Conservation (phyloP, 768 basidiomycete species). For the Suillus placidus region DNA sequence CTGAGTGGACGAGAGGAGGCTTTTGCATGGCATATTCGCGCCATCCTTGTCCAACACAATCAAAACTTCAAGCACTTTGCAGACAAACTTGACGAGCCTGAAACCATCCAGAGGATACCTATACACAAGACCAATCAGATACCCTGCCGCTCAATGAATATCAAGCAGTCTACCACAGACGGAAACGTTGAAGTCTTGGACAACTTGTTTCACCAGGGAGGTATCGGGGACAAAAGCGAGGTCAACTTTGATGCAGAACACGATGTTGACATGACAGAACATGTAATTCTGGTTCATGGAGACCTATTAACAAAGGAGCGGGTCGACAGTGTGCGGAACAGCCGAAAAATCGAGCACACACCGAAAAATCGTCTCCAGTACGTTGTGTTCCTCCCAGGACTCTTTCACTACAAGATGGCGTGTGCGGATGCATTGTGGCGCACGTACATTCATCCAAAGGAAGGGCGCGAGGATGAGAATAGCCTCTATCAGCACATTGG, state of each 20-base stretch:
- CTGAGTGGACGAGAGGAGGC: background rate
- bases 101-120: background rate
- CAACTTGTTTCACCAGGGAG: conserved; percentile 12
- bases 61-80: background rate
- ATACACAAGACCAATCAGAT: background rate
- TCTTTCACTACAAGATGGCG: conserved; percentile 42
- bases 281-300: conserved; percentile 24
- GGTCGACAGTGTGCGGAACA: conserved; percentile 14
- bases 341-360: conserved; percentile 31
- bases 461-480: conserved; percentile 14
- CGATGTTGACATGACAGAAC: conserved; percentile 13
- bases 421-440: conserved; percentile 26
- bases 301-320: conserved; percentile 27
- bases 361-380: conserved; percentile 34
- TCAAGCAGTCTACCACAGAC: conserved; percentile 24
- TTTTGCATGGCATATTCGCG: background rate
- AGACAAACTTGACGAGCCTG: background rate
- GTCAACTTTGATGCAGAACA: conserved; percentile 1
- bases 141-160: conserved; percentile 19
- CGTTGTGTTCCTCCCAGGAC: conserved; percentile 35
- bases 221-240: background rate
- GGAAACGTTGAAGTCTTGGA: conserved; percentile 25
- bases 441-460: conserved; percentile 14
- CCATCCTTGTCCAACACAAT: background rate
- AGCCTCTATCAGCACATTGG: conserved; percentile 26